A percentile compares a stretch with the other conserved stretches of the same genome.
Conservation (phyloP, 2,329 filamentous ascomycete species). For the Trichophyton schoenleinii region DNA sequence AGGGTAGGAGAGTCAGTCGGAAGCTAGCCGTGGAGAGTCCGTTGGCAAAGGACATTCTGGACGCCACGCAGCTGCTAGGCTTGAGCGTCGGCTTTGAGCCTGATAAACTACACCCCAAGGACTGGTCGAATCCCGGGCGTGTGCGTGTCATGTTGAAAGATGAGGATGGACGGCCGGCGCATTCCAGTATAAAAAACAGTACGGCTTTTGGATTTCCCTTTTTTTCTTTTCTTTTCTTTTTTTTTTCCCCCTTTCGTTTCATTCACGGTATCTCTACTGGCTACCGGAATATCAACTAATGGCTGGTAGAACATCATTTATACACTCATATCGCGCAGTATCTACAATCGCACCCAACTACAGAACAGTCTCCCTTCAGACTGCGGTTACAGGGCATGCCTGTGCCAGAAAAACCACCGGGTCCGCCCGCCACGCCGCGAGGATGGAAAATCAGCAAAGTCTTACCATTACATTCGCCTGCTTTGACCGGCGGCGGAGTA, state of each 20-base stretch:
- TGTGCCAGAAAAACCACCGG: conserved; percentile 54
- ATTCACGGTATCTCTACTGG: background rate
- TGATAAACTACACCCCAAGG: conserved; percentile 83
- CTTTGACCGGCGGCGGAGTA: conserved; percentile 82
- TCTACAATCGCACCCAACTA: conserved; percentile 65
- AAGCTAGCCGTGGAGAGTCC: conserved; percentile 69
- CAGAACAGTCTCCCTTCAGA: conserved; percentile 55
- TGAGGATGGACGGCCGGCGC: conserved; percentile 39
- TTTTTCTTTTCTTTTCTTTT: background rate
- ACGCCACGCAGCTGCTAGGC: conserved; percentile 63
- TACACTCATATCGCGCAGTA: conserved; percentile 69
- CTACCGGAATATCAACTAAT: background rate
- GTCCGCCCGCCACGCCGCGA: conserved; percentile 61
- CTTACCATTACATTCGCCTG: conserved; percentile 75
- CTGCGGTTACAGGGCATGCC: conserved; percentile 63
- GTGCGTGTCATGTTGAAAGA: conserved; percentile 63
- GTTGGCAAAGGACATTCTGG: conserved; percentile 75
- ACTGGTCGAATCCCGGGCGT: conserved; percentile 92
- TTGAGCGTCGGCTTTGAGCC: conserved; percentile 63
- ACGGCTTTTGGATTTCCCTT: conserved; percentile 19
- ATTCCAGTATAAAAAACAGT: conserved; percentile 52
- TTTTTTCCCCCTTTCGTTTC: too few relatives aligned
- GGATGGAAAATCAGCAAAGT: conserved; percentile 85
- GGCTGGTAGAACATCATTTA: conserved; percentile 60
- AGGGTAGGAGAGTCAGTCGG: conserved; percentile 66